Percentiles rank a stretch among this genome's conserved stretches.
Evolutionary conservation across 352 stramenopile species (phyloP).

Genomic region (Pythium vanterpoolii): DNA sequence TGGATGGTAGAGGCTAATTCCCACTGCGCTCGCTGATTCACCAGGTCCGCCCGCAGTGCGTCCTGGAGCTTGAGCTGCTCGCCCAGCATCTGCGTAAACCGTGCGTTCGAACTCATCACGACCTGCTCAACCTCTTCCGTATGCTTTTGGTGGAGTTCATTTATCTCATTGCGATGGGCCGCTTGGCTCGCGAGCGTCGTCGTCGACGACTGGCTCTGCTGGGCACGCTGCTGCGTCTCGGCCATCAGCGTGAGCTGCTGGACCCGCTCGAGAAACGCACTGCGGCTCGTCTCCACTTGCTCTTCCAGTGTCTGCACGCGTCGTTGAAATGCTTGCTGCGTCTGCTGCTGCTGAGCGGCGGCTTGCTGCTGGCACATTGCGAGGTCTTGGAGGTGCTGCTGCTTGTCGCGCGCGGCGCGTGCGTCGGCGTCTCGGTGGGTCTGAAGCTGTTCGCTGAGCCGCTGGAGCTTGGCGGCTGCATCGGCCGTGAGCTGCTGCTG

Average conservation of each 20-base stretch:
- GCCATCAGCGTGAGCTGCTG: conserved; percentile 36
- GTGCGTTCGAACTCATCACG: conserved; percentile 61
- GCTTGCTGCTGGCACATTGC: conserved; percentile 31
- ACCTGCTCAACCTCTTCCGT: conserved; percentile 58
- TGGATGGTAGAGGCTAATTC: conserved; percentile 10
- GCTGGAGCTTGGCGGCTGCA: conserved; percentile 45
- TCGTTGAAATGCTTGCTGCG: conserved; percentile 35
- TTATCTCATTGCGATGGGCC: conserved; percentile 22
- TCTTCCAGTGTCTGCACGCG: conserved; percentile 42
- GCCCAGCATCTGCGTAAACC: conserved; percentile 73
- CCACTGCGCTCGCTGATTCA: conserved; percentile 18
- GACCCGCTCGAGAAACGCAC: conserved; percentile 40
- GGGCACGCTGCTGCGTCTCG: conserved; percentile 25
- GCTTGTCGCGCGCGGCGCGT: conserved; percentile 34
- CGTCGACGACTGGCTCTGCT: conserved; percentile 20
- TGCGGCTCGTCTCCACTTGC: conserved; percentile 32
- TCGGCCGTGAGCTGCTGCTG: conserved; percentile 50
- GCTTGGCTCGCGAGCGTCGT: conserved; percentile 8
- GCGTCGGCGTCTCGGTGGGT: conserved; percentile 34
- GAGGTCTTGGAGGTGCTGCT: conserved; percentile 35
- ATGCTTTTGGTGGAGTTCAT: conserved; percentile 37
- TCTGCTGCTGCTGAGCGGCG: conserved; percentile 12
- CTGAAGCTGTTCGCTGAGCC: conserved; percentile 40
- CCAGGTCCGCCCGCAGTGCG: conserved; percentile 23
- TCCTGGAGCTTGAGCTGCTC: conserved; percentile 69